Conservation (phyloP, 2,329 filamentous ascomycete genomes). For the Truncatella angustata region DNA sequence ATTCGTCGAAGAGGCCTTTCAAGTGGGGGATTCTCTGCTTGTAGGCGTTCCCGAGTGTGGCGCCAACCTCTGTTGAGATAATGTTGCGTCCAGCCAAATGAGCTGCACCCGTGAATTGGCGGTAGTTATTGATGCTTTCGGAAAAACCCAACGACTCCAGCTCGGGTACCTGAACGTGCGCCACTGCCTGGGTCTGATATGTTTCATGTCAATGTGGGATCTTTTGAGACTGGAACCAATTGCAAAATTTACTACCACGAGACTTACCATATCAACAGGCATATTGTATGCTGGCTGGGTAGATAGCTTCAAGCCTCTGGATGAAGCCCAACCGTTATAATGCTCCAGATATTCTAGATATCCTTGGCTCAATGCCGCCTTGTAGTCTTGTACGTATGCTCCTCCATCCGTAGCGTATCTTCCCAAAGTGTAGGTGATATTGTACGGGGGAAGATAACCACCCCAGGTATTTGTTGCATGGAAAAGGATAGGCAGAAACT, state of each 20-base stretch:
- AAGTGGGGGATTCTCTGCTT: conserved; percentile 14
- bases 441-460: conserved; percentile 18
- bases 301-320: conserved; percentile 17
- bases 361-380: conserved; percentile 16
- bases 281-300: conserved; percentile 25
- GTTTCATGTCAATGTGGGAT: no score
- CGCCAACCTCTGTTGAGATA: conserved; percentile 24
- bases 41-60: conserved; percentile 15
- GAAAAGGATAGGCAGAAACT: conserved; percentile 21
- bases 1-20: conserved; percentile 14
- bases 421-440: conserved; percentile 18
- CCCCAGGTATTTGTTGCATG: conserved; percentile 19
- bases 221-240: no score
- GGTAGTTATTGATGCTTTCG: conserved; percentile 20
- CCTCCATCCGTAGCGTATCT: conserved; percentile 11
- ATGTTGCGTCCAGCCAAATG: conserved; percentile 17
- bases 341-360: conserved; percentile 17
- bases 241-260: background rate
- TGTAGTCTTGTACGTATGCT: conserved; percentile 22
- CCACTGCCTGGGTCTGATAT: conserved; percentile 12
- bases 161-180: conserved; percentile 19
- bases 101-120: conserved; percentile 21
- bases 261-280: conserved; percentile 21
- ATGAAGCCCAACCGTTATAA: conserved; percentile 15
- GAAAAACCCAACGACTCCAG: conserved; percentile 23